Conservation (phyloP, 495 filamentous ascomycete species). For the Lineolata rhizophorae region DNA sequence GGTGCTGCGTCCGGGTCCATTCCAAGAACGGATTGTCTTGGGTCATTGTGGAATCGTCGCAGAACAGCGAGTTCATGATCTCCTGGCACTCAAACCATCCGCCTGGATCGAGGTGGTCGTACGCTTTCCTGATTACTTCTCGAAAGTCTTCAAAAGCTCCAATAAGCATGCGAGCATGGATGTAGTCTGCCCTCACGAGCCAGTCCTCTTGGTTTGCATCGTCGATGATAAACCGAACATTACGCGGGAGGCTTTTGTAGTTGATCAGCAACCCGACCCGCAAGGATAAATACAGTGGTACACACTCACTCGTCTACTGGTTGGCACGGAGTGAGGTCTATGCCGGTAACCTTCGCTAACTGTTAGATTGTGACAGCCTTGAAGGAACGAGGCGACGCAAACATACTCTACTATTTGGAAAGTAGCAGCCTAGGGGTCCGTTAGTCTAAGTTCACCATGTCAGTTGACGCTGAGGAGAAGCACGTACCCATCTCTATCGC, state of each 20-base stretch:
- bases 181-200: conserved; percentile 12
- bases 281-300: too few species aligned
- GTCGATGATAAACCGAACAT: conserved; percentile 17
- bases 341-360: conserved; percentile 12
- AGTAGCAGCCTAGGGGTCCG: neutral
- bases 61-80: conserved; percentile 12
- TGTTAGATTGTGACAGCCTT: neutral
- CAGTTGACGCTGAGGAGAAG: neutral
- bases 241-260: neutral
- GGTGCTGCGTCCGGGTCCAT: conserved; percentile 15
- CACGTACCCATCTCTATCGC: conserved; percentile 16
- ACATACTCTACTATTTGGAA: neutral
- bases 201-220: conserved; percentile 18
- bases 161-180: conserved; percentile 15
- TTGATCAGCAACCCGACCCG: neutral
- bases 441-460: neutral
- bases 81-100: conserved; percentile 16
- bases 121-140: conserved; percentile 12
- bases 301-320: too few species aligned
- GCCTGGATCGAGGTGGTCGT: conserved; percentile 12
- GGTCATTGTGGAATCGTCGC: conserved; percentile 15
- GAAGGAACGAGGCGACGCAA: neutral
- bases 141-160: conserved; percentile 16
- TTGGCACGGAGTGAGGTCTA: conserved; percentile 15
- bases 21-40: conserved; percentile 22